Conservation (phyloP, 345 rosid genomes). For the Geranium brycei region DNA sequence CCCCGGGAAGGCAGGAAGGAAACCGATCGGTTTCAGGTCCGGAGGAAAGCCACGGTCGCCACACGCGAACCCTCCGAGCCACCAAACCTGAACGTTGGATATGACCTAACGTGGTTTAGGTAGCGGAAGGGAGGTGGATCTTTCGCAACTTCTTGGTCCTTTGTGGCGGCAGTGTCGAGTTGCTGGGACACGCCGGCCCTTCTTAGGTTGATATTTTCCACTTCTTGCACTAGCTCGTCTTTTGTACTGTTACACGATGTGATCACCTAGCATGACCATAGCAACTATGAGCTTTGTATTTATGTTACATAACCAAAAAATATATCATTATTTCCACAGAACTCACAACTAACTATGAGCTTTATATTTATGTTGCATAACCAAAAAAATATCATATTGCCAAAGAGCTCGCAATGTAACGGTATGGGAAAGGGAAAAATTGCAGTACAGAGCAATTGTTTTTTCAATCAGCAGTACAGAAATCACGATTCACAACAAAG, state of each 20-base stretch:
- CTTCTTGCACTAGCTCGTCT: conserved; percentile 78
- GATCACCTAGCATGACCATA: conserved; percentile 36
- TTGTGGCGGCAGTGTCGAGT: conserved; percentile 6
- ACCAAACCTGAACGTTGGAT: conserved; percentile 83
- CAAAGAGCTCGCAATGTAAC: neutral
- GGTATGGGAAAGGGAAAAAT: neutral
- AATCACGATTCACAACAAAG: neutral
- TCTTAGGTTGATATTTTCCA: conserved; percentile 49
- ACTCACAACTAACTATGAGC: neutral
- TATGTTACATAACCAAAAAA: neutral
- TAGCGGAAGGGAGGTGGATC: conserved; percentile 46
- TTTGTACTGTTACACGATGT: conserved; percentile 83
- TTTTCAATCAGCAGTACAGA: neutral
- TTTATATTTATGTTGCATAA: neutral
- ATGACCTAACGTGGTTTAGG: conserved; percentile 64
- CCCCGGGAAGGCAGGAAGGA: no score
- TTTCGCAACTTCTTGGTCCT: conserved; percentile 6
- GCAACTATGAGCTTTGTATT: neutral
- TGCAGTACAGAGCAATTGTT: neutral
- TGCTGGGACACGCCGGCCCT: conserved; percentile 23
- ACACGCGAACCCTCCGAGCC: conserved; percentile 83
- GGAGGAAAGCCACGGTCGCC: conserved; percentile 79
- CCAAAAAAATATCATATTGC: neutral
- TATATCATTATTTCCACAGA: neutral
- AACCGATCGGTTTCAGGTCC: conserved; percentile 25